Base-by-base conservation (phyloP, 805 yeast genomes). In the Cyberlindnera lachancei region DNA sequence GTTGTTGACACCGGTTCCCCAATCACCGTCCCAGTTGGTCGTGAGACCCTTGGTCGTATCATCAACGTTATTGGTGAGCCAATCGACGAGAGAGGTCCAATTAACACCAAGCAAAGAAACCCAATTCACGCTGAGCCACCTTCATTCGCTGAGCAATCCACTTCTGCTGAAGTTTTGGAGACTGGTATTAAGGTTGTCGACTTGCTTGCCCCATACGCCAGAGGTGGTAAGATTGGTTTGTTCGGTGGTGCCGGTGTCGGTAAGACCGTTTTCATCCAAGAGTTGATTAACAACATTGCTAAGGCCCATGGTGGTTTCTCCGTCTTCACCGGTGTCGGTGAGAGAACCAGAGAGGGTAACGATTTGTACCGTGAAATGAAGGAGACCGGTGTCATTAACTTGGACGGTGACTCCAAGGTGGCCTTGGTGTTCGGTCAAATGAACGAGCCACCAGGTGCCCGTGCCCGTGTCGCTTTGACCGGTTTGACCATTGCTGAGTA, bases 241-340 rank as follows among this genome's bases (percentile, higher is more conserved):
- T 90, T 90, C 83, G 98, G 98, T 77, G 98, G 98, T 90, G 98
- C 98, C 69, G 98, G 98, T 90, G 98, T 90, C 84, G 98, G 98
- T 74, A 90, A 90, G 73, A 90, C 98, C 69, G 98, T 90, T 48
- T 90, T 90, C 74, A 90, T 90, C 73, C 98, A 90, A 78, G 98
- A 90, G 75, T 79, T 90, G 75, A 90, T 90, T 70, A 90, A 92
- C 88, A 90, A 90, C 79, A 92, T 90, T 63, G 98, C 98, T 66
- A 92, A 90, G 79, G 97, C 98, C 61, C 97, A 90, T 70, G 98
- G 97, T 86, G 97, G 97, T 83, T 90, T 90, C 94, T 90, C 97
- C 38, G 97, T 90, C 53, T 90, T 90, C 82, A 83, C 96, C 59
- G 98, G 98, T 87, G 98, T 90, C 70, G 98, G 98, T 80, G 98